Base-by-base conservation (phyloP, 1,284 basidiomycete genomes). In the Xerocomus minutiporus region DNA sequence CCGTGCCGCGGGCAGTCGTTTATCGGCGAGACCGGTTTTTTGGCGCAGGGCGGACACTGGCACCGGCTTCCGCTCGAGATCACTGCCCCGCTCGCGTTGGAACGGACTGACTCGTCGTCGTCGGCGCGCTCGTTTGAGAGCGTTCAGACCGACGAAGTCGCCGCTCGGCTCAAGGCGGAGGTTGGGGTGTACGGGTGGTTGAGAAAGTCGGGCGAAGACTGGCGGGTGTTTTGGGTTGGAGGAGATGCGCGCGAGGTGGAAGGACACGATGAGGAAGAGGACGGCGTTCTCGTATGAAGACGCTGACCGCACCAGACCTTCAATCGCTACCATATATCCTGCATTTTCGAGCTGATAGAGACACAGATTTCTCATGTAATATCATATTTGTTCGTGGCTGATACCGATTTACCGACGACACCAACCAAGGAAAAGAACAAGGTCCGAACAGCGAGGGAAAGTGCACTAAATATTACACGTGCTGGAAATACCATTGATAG, bases 161-260 rank as follows among this genome's bases (percentile, higher is more conserved):
- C 66, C 7, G 72, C 70, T 32, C 68, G 70, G 59, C 61, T 82
- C 60, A 75, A 74, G 57, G 70, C 67, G 17, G 79, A 83, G 51
- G 75, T 83, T 53, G 88, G 88, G 8, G 67, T 86, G 8, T 91
- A 91, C 63, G 87, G 78, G 0, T 89, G 86, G 85, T 77, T 81
- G 67, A 71, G 80, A 57, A 87, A 83, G 63, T 87, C 82, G 12
- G 54, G 74, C 5, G 79, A 82, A 52, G 88, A 91, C 62, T 91
- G 82, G 78, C 73, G 88, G 26, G 77, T 91, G 13, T 82, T 91
- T 62, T 91, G 88, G 88, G 69, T 90, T 7, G 88, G 88, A 0
- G 87, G 86, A 5, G 65, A 66, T 43, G 69, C 71, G 1, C 67
- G 68, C 34, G 69, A 65, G 31, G 61, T 71, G 38, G 59, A 42